Evolutionary conservation across 2,329 filamentous ascomycete species (phyloP).

Genomic region (Bipolaris bicolor): DNA sequence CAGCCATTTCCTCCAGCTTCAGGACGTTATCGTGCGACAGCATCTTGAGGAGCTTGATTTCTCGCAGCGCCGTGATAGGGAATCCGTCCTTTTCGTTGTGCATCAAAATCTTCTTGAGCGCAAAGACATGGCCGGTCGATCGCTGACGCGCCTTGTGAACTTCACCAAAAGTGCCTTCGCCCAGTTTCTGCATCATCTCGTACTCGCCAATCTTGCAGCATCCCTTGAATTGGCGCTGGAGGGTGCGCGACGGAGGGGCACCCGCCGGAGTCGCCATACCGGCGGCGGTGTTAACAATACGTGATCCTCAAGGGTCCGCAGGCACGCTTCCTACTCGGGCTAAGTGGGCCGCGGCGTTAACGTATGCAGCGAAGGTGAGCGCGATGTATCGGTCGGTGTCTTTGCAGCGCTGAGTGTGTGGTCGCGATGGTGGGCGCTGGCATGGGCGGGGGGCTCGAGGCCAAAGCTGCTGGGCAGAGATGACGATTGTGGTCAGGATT

Average conservation of each 20-base stretch:
- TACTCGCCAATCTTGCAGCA: conserved; percentile 85
- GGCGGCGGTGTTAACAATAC: background rate
- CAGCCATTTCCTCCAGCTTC: conserved; percentile 91
- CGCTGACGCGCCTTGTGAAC: conserved; percentile 87
- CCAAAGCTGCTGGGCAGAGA: conserved; percentile 25
- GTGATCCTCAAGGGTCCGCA: background rate
- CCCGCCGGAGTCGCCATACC: conserved; percentile 29
- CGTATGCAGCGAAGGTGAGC: conserved; percentile 13
- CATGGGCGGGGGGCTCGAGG: conserved; percentile 24
- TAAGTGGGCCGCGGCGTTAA: conserved; percentile 23
- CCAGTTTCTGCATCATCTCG: conserved; percentile 80
- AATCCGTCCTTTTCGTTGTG: conserved; percentile 99
- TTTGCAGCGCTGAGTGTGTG: conserved; percentile 7
- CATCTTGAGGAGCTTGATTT: conserved; percentile 96
- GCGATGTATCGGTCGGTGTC: conserved; percentile 18
- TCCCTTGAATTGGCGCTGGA: conserved; percentile 71
- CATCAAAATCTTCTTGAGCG: conserved; percentile 98
- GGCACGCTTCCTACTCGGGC: conserved; percentile 14
- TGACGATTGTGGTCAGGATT: conserved; percentile 16
- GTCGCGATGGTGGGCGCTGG: conserved; percentile 27
- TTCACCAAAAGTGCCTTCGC: conserved; percentile 95
- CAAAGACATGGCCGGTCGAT: conserved; percentile 76
- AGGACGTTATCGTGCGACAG: conserved; percentile 91
- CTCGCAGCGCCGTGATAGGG: conserved; percentile 95
- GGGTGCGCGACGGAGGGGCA: conserved; percentile 55